These are phyloP conservation scores for Coniochaeta pulveracea DNA, from an alignment of 2,329 filamentous ascomycete genomes.

Conservation along the genomic window DNA sequence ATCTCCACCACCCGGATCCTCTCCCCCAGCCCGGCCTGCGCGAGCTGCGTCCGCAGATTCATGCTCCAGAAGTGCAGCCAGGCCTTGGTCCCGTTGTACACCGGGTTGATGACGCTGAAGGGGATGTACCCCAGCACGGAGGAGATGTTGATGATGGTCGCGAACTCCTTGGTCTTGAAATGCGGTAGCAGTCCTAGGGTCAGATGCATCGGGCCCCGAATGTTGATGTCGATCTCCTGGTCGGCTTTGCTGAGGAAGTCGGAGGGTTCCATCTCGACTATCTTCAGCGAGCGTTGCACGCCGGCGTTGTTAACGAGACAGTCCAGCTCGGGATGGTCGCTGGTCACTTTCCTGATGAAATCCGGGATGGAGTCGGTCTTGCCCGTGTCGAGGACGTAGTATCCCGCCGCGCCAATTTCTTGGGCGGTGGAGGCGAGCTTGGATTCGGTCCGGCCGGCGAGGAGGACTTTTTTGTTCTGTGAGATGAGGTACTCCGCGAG, in stretches of 20 bases:
- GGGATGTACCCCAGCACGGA: slow-evolving; percentile 42
- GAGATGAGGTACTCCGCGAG: slow-evolving; percentile 33
- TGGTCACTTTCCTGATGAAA: slow-evolving; percentile 32
- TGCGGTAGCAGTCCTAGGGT: slow-evolving; percentile 35
- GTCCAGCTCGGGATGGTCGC: slow-evolving; percentile 41
- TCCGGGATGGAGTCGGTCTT: slow-evolving; percentile 26
- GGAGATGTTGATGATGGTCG: slow-evolving; percentile 41
- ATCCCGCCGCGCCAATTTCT: slow-evolving; percentile 32
- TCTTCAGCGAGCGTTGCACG: slow-evolving; percentile 40
- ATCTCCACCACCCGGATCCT: slow-evolving; percentile 41
- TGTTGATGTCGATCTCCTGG: slow-evolving; percentile 46
- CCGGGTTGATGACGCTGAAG: slow-evolving; percentile 39
- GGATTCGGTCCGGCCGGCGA: slow-evolving; percentile 41
- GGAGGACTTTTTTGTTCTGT: slow-evolving; percentile 36
- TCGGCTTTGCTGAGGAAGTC: slow-evolving; percentile 39
- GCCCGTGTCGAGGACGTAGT: slow-evolving; percentile 41
- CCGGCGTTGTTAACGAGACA: slow-evolving; percentile 50
- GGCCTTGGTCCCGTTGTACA: slow-evolving; percentile 49
- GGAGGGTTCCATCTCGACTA: slow-evolving; percentile 18
- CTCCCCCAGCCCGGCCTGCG: slow-evolving; percentile 16
- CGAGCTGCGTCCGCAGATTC: slow-evolving; percentile 39
- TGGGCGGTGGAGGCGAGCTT: slow-evolving; percentile 31
- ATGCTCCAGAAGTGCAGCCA: slow-evolving; percentile 46
- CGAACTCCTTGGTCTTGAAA: slow-evolving; percentile 27
- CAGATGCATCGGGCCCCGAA: slow-evolving; percentile 46